Conservation (phyloP, 306 rosid species). For the Cicer bijugum region DNA sequence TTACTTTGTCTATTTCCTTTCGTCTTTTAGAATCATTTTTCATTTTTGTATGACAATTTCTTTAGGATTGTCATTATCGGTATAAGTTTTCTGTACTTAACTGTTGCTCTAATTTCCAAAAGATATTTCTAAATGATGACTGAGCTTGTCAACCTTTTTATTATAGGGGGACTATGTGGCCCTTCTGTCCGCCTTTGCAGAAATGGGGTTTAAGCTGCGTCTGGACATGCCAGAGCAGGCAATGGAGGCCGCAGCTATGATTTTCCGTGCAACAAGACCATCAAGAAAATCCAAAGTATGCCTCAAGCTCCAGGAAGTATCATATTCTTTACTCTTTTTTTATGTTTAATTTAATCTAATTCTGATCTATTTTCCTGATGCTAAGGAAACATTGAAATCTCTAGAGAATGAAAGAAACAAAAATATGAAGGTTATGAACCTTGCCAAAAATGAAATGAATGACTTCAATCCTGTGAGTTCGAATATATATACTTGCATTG, state of each 20-base stretch:
- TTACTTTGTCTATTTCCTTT: not conserved
- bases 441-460: slow-evolving; percentile 76
- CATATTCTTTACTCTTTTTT: slow-evolving; percentile 12
- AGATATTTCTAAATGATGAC: slow-evolving; percentile 35
- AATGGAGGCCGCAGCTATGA: slow-evolving; percentile 77
- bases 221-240: slow-evolving; percentile 96
- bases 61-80: slow-evolving; percentile 14
- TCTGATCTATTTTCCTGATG: slow-evolving; percentile 43
- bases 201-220: slow-evolving; percentile 96
- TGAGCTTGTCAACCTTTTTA: slow-evolving; percentile 45
- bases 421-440: slow-evolving; percentile 81
- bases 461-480: slow-evolving; percentile 93
- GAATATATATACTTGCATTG: slow-evolving; percentile 42
- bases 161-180: slow-evolving; percentile 93
- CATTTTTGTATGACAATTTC: slow-evolving; percentile 2
- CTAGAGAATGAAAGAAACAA: slow-evolving; percentile 72
- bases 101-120: slow-evolving; percentile 21
- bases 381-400: slow-evolving; percentile 72
- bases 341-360: slow-evolving; percentile 39
- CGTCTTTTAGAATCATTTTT: not conserved
- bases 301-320: slow-evolving; percentile 39
- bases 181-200: slow-evolving; percentile 91
- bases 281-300: slow-evolving; percentile 66
- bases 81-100: not conserved
- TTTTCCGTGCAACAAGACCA: slow-evolving; percentile 82